A percentile compares a stretch with the other conserved stretches of the same genome.
These are phyloP conservation scores for Diplodia corticola DNA, from an alignment of 2,329 filamentous ascomycete genomes.

Conservation along the genomic window DNA sequence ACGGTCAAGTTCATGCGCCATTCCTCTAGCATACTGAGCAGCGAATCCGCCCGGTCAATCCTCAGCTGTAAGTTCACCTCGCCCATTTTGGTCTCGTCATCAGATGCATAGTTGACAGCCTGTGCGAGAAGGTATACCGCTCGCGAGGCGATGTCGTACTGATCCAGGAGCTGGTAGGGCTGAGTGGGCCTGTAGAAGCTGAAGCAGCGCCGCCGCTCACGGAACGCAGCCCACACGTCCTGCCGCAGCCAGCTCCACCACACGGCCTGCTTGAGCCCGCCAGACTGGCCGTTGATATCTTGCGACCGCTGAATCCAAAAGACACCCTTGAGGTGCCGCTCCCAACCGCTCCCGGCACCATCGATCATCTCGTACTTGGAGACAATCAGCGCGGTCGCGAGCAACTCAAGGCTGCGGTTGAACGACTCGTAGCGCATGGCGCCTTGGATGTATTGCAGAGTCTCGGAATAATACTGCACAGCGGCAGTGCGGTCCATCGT, in stretches of 20 bases:
- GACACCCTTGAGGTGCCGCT: constrained; percentile 63
- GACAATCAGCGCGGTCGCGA: constrained; percentile 61
- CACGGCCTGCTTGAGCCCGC: constrained; percentile 57
- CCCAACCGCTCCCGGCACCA: constrained; percentile 58
- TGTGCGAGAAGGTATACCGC: constrained; percentile 58
- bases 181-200: constrained; percentile 60
- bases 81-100: constrained; percentile 49
- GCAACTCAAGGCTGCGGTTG: constrained; percentile 57
- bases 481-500: constrained; percentile 35
- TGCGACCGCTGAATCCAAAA: constrained; percentile 67
- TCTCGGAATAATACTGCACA: constrained; percentile 62
- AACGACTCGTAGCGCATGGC: constrained; percentile 61
- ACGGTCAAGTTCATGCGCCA: constrained; percentile 51
- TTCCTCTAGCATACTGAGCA: constrained; percentile 53
- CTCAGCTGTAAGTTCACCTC: constrained; percentile 45
- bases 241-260: constrained; percentile 70
- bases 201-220: constrained; percentile 57
- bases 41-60: constrained; percentile 48
- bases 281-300: constrained; percentile 60
- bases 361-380: constrained; percentile 69
- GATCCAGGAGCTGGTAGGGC: constrained; percentile 49
- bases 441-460: constrained; percentile 61
- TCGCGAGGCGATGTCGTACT: constrained; percentile 56
- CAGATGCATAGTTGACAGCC: constrained; percentile 59
- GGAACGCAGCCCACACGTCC: constrained; percentile 65